Conservation (phyloP, 2,329 filamentous ascomycete species). For the Lizonia empirigonia region DNA sequence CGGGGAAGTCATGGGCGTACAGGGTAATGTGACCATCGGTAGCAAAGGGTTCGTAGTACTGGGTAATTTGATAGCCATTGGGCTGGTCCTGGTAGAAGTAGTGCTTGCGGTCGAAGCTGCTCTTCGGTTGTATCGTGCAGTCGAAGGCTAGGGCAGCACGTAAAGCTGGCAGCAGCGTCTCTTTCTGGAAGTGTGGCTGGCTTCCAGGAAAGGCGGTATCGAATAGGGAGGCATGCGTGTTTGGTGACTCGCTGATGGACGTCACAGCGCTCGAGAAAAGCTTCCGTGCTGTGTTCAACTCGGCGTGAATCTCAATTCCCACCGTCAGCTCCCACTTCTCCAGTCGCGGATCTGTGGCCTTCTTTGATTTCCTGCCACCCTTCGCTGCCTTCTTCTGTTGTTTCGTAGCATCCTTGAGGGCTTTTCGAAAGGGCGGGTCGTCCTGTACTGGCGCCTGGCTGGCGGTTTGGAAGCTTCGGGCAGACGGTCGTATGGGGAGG, state of each 20-base stretch:
- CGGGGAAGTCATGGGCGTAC: conserved; percentile 65
- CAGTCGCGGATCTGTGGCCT: conserved; percentile 30
- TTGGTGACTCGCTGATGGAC: conserved; percentile 67
- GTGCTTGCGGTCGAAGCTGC: conserved; percentile 93
- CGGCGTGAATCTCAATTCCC: conserved; percentile 95
- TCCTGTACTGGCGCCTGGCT: conserved; percentile 27
- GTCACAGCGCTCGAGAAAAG: conserved; percentile 74
- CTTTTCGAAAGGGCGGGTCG: conserved; percentile 44
- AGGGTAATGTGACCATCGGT: conserved; percentile 75
- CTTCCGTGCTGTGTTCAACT: conserved; percentile 86
- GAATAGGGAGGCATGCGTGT: conserved; percentile 86
- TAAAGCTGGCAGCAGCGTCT: conserved; percentile 84
- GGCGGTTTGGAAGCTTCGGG: conserved; percentile 35
- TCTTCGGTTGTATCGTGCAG: conserved; percentile 76
- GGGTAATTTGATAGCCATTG: conserved; percentile 94
- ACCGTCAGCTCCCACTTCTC: conserved; percentile 89
- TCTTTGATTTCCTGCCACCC: conserved; percentile 14
- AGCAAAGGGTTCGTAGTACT: conserved; percentile 80
- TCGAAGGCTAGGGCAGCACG: conserved; percentile 84
- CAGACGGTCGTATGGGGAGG: background rate
- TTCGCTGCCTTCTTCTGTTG: conserved; percentile 36
- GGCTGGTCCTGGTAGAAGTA: conserved; percentile 99
- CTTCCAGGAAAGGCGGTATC: conserved; percentile 88
- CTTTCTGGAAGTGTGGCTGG: conserved; percentile 82
- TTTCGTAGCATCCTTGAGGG: conserved; percentile 47